Base-by-base conservation (phyloP, 495 filamentous ascomycete genomes). In the Emericellopsis terricola region DNA sequence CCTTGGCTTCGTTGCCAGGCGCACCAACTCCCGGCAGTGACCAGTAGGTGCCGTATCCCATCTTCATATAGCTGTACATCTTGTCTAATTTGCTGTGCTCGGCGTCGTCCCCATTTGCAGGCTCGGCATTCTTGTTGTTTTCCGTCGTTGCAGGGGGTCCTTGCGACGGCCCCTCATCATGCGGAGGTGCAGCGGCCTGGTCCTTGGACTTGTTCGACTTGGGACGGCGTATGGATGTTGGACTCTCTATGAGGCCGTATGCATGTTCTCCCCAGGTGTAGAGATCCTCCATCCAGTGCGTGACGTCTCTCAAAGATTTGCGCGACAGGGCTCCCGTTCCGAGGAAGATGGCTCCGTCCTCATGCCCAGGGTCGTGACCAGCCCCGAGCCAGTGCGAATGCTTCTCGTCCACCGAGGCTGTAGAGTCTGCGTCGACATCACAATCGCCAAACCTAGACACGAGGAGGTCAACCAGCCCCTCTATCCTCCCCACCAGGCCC, bases 291-390 rank as follows among this genome's bases (percentile, higher is more conserved):
- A 83, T 76, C 86, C 86, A 94, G 20, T 69, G 65, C 6, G 76
- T 74, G 7, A 93, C 47, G 29, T 68, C 62, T 14, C 70, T 60
- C 13, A 93, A 38, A 3, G 78, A 81, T 7, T 56, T 49, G 34
- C 74, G 64, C 11, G 69, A 69, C 15, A 93, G 48, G 4, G 69
- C 63, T 2, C 81, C 80, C 2, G 76, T 55, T 1, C 86, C 85
- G 9, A 82, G 65, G 49, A 94, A 94, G 7, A 94, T 62, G 3
- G 81, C 68, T 15, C 86, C 86, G 52, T 93, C 85, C 31, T 76
- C 67, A 6, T 74, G 67, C 0, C 62, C 59, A n/a, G 78, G 69
- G 41, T 70, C 60, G 23, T 50, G 49, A 14, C 74, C 77, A 28
- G 55, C 57, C 2, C 79, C 80, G 31, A 85, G 64, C 82, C 81